These are phyloP conservation scores for Kodamaea anthophila DNA, from an alignment of 1,139 yeast species.

Conservation along the genomic window DNA sequence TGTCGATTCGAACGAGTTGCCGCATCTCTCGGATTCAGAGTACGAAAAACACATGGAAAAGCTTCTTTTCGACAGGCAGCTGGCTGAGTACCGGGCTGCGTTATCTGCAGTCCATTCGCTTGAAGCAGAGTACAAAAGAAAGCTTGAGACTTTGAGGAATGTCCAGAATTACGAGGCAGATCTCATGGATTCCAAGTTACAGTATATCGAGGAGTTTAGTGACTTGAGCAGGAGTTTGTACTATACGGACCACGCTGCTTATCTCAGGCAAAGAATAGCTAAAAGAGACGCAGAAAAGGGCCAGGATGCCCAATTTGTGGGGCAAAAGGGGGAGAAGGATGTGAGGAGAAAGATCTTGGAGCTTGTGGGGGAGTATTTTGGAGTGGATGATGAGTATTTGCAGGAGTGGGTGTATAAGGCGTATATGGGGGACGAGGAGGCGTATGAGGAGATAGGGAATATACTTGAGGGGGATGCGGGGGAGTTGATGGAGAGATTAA, in stretches of 20 bases:
- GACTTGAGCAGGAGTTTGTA: constrained; percentile 14
- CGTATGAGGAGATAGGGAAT: constrained; percentile 43
- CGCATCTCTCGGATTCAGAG: constrained; percentile 29
- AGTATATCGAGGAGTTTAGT: constrained; percentile 28
- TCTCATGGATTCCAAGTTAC: constrained; percentile 33
- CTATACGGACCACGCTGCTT: constrained; percentile 32
- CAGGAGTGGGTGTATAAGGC: constrained; percentile 19
- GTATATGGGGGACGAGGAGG: constrained; percentile 25
- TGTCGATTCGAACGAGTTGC: constrained; percentile 16
- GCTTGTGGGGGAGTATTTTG: constrained; percentile 44
- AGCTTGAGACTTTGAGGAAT: constrained; percentile 15
- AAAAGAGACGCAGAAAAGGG: constrained; percentile 30
- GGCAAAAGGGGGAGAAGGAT: constrained; percentile 15
- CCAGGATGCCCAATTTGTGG: constrained; percentile 26
- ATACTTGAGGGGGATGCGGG: constrained; percentile 53
- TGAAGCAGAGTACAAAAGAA: constrained; percentile 17
- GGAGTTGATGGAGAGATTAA: constrained; percentile 37
- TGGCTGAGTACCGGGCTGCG: constrained; percentile 16
- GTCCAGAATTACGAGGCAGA: constrained; percentile 25
- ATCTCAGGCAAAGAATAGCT: constrained; percentile 28
- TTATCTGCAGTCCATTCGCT: constrained; percentile 11
- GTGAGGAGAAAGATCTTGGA: constrained; percentile 3
- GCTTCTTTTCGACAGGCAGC: constrained; percentile 13
- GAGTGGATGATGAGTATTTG: constrained; percentile 46
- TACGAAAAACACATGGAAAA: constrained; percentile 21